phyloP scores from a whole-genome alignment of 2,329 filamentous ascomycete genomes.

The Stachybotrys chartarum region DNA sequence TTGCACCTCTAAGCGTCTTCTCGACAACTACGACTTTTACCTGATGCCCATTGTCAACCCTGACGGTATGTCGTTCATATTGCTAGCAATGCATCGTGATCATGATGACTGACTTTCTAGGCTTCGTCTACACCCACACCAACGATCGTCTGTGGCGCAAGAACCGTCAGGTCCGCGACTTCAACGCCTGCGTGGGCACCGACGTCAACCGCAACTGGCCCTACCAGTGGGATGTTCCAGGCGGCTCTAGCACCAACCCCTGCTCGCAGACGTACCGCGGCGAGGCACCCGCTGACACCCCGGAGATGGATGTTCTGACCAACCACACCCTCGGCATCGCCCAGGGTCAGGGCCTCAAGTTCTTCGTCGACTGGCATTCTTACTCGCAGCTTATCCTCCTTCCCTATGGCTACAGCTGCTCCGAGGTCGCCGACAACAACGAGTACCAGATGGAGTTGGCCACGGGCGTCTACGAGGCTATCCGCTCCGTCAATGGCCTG shows the following conservation, averaged over 20 bases:
- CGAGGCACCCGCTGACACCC: slow-evolving; percentile 32
- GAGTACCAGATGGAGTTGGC: slow-evolving; percentile 42
- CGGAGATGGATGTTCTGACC: slow-evolving; percentile 43
- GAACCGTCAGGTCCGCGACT: slow-evolving; percentile 38
- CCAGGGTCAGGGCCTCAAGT: slow-evolving; percentile 39
- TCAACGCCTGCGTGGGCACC: slow-evolving; percentile 38
- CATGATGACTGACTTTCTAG: slow-evolving; percentile 17
- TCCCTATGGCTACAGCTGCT: slow-evolving; percentile 55
- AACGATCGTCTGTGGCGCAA: slow-evolving; percentile 55
- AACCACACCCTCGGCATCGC: slow-evolving; percentile 19
- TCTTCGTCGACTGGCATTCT: slow-evolving; percentile 60
- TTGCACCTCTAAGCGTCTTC: slow-evolving; percentile 9
- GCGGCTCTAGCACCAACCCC: slow-evolving; percentile 43
- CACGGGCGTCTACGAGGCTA: slow-evolving; percentile 39
- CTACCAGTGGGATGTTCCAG: slow-evolving; percentile 41
- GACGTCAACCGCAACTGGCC: slow-evolving; percentile 58
- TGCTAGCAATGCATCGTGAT: too few relatives aligned
- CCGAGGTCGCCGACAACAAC: slow-evolving; percentile 35
- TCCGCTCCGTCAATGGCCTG: slow-evolving; percentile 33
- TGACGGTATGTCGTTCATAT: slow-evolving; percentile 34
- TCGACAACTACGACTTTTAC: slow-evolving; percentile 60
- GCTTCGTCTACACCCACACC: slow-evolving; percentile 52
- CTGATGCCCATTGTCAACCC: slow-evolving; percentile 57
- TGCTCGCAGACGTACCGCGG: slow-evolving; percentile 45
- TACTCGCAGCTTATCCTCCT: slow-evolving; percentile 53